These are phyloP conservation scores for Aspergillus fumigatiaffinis DNA, from an alignment of 2,329 filamentous ascomycete species.

Conservation along the genomic window DNA sequence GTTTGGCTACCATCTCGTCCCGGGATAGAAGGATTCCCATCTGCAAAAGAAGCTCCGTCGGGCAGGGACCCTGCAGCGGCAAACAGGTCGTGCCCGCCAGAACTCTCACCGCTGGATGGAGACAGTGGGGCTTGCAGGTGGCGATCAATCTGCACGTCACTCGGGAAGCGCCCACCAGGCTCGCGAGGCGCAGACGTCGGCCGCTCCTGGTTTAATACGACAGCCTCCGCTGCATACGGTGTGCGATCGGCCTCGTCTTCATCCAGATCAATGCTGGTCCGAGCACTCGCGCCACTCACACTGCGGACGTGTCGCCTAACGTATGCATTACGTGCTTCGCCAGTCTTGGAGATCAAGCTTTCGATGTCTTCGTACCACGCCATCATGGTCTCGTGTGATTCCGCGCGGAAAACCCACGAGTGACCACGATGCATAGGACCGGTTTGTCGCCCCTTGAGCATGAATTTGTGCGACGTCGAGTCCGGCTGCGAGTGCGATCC, in stretches of 20 bases:
- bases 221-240: constrained; percentile 59
- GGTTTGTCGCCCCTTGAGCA: constrained; percentile 92
- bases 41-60: constrained; percentile 36
- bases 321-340: constrained; percentile 83
- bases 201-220: constrained; percentile 35
- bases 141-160: constrained; percentile 83
- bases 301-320: constrained; percentile 78
- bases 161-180: constrained; percentile 95
- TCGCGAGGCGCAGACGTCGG: constrained; percentile 53
- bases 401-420: constrained; percentile 65
- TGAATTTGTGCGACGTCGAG: constrained; percentile 92
- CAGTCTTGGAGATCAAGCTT: constrained; percentile 78
- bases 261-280: constrained; percentile 71
- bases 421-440: constrained; percentile 82
- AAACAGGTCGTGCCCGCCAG: constrained; percentile 60
- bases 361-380: constrained; percentile 96
- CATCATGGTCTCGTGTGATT: constrained; percentile 87
- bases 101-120: constrained; percentile 77
- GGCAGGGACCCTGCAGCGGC: constrained; percentile 57
- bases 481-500: constrained; percentile 81
- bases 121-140: constrained; percentile 76
- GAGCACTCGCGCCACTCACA: constrained; percentile 60
- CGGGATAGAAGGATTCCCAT: constrained; percentile 33
- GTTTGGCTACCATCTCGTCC: constrained; percentile 13
- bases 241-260: constrained; percentile 67